Conservation (phyloP, 2,329 filamentous ascomycete species). For the Scedosporium apiospermum region DNA sequence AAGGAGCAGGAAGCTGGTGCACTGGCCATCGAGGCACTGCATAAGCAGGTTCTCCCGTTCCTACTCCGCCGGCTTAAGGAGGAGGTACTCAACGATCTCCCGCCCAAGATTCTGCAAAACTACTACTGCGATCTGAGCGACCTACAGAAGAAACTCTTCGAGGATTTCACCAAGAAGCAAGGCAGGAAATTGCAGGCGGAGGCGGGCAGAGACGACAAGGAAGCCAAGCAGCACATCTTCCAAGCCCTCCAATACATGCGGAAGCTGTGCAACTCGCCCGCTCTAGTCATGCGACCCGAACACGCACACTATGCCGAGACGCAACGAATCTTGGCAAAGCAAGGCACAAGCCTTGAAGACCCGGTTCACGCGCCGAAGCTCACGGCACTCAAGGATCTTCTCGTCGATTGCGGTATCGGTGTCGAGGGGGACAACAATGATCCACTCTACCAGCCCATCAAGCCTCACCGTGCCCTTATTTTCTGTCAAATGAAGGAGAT, state of each 20-base stretch:
- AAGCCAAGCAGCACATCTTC: slow-evolving; percentile 97
- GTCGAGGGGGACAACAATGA: slow-evolving; percentile 56
- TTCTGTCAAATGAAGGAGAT: slow-evolving; percentile 99
- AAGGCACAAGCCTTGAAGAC: slow-evolving; percentile 77
- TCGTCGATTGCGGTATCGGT: slow-evolving; percentile 98
- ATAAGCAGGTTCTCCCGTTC: slow-evolving; percentile 97
- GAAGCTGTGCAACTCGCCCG: slow-evolving; percentile 95
- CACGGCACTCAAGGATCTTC: slow-evolving; percentile 75
- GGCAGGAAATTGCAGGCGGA: slow-evolving; percentile 79
- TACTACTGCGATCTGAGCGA: slow-evolving; percentile 98
- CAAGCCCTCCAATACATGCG: slow-evolving; percentile 99
- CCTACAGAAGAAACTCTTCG: slow-evolving; percentile 87
- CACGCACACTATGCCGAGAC: slow-evolving; percentile 86
- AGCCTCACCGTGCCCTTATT: slow-evolving; percentile 87
- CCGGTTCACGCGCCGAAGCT: slow-evolving; percentile 86
- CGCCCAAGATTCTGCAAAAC: slow-evolving; percentile 97
- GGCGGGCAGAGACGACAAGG: slow-evolving; percentile 76
- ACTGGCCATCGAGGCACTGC: slow-evolving; percentile 91
- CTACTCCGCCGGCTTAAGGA: slow-evolving; percentile 92
- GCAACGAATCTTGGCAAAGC: slow-evolving; percentile 66
- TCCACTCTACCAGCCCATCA: slow-evolving; percentile 69
- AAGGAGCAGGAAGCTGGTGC: slow-evolving; percentile 98
- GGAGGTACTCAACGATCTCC: slow-evolving; percentile 90
- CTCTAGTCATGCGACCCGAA: slow-evolving; percentile 88
- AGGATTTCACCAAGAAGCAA: slow-evolving; percentile 92